Percentiles rank a stretch among this genome's conserved stretches.
These are phyloP conservation scores for Kwoniella newhampshirensis DNA, from an alignment of 768 basidiomycete species.

Conservation along the genomic window DNA sequence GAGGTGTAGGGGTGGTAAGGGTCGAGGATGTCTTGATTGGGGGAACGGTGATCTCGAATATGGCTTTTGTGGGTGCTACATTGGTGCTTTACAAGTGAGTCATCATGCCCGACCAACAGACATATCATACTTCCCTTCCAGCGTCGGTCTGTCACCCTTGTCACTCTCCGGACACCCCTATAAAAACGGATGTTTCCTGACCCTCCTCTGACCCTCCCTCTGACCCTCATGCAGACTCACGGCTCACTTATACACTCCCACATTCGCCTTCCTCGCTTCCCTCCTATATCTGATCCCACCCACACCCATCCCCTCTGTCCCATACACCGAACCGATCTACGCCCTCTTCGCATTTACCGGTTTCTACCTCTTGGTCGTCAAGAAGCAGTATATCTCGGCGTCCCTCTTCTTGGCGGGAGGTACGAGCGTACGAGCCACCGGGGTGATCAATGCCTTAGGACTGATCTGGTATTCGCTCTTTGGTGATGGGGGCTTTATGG, in stretches of 20 bases:
- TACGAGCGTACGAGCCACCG: constrained; percentile 42
- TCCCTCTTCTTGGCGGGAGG: constrained; percentile 31
- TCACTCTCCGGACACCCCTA: too few relatives aligned
- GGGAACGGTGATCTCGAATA: constrained; percentile 31
- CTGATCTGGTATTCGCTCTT: constrained; percentile 27
- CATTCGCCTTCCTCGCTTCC: constrained; percentile 64
- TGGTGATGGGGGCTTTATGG: background rate
- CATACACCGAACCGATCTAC: constrained; percentile 84
- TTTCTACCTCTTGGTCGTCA: constrained; percentile 32
- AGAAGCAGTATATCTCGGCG: constrained; percentile 17
- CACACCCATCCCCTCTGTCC: constrained; percentile 72
- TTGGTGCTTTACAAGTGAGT: constrained; percentile 51
- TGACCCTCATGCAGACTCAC: constrained; percentile 56
- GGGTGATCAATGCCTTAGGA: constrained; percentile 35
- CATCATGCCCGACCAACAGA: background rate
- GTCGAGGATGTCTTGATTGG: constrained; percentile 31
- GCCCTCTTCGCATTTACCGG: constrained; percentile 76
- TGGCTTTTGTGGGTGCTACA: constrained; percentile 33
- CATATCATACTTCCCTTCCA: constrained; percentile 51
- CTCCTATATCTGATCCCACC: constrained; percentile 75
- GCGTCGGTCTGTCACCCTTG: constrained; percentile 50
- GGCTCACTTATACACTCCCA: constrained; percentile 60
- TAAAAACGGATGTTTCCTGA: too few relatives aligned
- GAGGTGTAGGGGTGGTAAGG: constrained; percentile 3
- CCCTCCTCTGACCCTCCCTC: constrained; percentile 48